Percentiles rank a stretch among this genome's conserved stretches.
Evolutionary conservation across 306 rosid species (phyloP).

Genomic region (Purshia tridentata): DNA sequence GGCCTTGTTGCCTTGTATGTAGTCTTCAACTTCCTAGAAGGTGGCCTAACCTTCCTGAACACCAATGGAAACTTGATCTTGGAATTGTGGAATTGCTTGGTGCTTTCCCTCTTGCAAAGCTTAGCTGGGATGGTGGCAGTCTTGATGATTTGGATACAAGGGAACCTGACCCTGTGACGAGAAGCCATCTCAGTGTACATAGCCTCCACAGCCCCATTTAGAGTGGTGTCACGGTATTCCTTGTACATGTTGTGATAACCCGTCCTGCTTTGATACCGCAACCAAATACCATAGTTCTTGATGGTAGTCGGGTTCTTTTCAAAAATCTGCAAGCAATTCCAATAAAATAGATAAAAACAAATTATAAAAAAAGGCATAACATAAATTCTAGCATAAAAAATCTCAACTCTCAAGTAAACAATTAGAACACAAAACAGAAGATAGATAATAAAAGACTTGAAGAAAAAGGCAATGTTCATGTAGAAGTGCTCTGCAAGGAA

Average conservation of each 20-base stretch:
- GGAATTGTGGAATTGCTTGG: conserved; percentile 83
- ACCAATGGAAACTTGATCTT: conserved; percentile 92
- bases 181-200: conserved; percentile 94
- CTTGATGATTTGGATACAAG: conserved; percentile 89
- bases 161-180: conserved; percentile 82
- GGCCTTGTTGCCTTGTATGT: conserved; percentile 89
- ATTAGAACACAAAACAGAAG: not conserved
- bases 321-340: conserved; percentile 51
- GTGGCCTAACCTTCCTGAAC: conserved; percentile 78
- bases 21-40: conserved; percentile 81
- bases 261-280: conserved; percentile 84
- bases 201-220: conserved; percentile 72
- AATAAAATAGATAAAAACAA: not conserved
- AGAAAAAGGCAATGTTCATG: too few relatives aligned
- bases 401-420: too few relatives aligned
- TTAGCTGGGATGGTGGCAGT: conserved; percentile 79
- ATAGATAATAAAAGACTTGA: not conserved
- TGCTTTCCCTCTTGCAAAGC: conserved; percentile 91
- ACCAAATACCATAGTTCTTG: conserved; percentile 84
- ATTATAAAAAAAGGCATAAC: too few relatives aligned
- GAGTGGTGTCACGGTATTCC: conserved; percentile 88
- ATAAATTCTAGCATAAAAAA: not conserved
- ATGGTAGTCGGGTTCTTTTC: conserved; percentile 88
- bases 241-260: conserved; percentile 96
- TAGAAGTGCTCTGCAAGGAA: not conserved